Base-by-base conservation (phyloP, 2,329 filamentous ascomycete genomes). In the Rosellinia necatrix region DNA sequence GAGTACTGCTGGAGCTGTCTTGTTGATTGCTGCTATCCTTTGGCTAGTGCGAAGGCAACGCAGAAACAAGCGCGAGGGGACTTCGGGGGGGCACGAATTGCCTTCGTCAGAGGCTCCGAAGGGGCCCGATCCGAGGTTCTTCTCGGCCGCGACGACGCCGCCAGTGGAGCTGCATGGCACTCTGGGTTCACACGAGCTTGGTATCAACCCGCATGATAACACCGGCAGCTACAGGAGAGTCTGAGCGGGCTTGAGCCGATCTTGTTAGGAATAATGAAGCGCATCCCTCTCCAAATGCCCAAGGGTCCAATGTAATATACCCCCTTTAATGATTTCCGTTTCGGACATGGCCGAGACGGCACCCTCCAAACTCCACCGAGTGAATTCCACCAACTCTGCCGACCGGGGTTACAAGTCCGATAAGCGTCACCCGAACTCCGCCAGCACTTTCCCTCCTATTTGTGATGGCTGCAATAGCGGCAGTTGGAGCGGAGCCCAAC, bases 291-390 rank as follows among this genome's bases (percentile, higher is more conserved):
- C n/a, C n/a, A n/a, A n/a, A n/a, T n/a, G n/a, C n/a, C n/a, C n/a
- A n/a, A n/a, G n/a, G n/a, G n/a, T n/a, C n/a, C n/a, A n/a, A n/a
- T n/a, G n/a, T n/a, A n/a, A n/a, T n/a, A n/a, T n/a, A n/a, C n/a
- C n/a, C n/a, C n/a, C n/a, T n/a, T n/a, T 40, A 25, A 24, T 13
- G 3, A 22, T 6, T 29, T 7, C 21, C 15, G 6, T 29, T 17
- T 29, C 6, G 6, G 32, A 15, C n/a, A 12, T 6, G 15, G 24
- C 24, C 15, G 5, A 25, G 25, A 50, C 9, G 8, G 22, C 3
- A n/a, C 3, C 24, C 22, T 47, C 15, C 15, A 48, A 58, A 55
- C 42, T 58, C 56, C 52, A 42, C 37, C n/a, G 29, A 46, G 21
- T 19, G 12, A 3, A 13, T 25, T 35, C 22, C 10, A 8, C 34